phyloP scores from a whole-genome alignment of 1,139 yeast genomes.

The Schwanniomyces etchellsii region DNA sequence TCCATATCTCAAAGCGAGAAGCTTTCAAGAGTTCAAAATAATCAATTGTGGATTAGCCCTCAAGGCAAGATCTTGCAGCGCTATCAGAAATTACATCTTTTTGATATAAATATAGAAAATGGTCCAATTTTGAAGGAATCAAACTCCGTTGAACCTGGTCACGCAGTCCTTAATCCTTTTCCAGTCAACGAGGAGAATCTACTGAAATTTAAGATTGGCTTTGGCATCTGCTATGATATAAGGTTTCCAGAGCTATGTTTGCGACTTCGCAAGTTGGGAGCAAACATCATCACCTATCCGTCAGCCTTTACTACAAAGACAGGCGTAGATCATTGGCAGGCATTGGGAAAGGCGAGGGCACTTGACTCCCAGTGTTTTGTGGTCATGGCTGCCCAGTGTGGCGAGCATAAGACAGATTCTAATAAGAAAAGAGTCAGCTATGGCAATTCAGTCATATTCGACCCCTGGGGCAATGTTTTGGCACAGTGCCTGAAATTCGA shows the following conservation, averaged over 20 bases:
- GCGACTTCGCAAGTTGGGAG: conserved; percentile 62
- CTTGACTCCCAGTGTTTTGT: conserved; percentile 85
- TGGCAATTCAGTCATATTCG: conserved; percentile 82
- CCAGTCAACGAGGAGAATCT: conserved; percentile 8
- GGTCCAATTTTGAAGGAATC: conserved; percentile 76
- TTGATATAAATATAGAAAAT: conserved; percentile 77
- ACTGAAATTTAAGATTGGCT: conserved; percentile 53
- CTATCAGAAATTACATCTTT: conserved; percentile 83
- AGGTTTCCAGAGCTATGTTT: conserved; percentile 82
- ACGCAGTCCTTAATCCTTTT: conserved; percentile 48
- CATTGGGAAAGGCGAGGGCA: conserved; percentile 76
- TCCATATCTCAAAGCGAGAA: conserved; percentile 8
- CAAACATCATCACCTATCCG: conserved; percentile 75
- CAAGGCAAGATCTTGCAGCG: conserved; percentile 58
- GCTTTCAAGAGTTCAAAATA: conserved; percentile 53
- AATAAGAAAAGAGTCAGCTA: conserved; percentile 49
- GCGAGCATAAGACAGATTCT: conserved; percentile 51
- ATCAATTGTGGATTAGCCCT: conserved; percentile 63
- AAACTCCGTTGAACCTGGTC: conserved; percentile 78
- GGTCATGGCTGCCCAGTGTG: conserved; percentile 88
- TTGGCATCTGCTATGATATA: conserved; percentile 81
- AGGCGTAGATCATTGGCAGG: conserved; percentile 88
- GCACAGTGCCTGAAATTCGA: conserved; percentile 44
- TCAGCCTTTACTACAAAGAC: conserved; percentile 91
- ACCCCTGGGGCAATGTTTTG: conserved; percentile 85